phyloP scores from a whole-genome alignment of 495 filamentous ascomycete genomes.

The Penicillium antarcticum region DNA sequence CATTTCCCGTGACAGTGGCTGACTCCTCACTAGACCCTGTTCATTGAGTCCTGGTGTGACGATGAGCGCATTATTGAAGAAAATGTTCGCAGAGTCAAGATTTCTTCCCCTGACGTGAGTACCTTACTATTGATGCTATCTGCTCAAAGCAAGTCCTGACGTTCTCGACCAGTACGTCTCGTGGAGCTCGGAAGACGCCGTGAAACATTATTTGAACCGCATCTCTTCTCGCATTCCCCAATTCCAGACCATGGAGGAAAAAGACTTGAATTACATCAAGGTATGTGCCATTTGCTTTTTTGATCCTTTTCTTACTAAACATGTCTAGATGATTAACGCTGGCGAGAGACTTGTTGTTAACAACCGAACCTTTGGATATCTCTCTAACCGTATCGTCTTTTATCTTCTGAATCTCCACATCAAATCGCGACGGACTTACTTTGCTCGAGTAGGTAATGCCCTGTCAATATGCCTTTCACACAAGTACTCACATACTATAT shows the following conservation, averaged over 20 bases:
- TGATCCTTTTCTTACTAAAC: constrained; percentile 19
- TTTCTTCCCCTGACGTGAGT: constrained; percentile 90
- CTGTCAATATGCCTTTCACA: neutral
- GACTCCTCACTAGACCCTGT: constrained; percentile 66
- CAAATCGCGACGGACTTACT: constrained; percentile 89
- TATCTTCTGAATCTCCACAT: constrained; percentile 97
- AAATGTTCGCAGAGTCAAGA: constrained; percentile 96
- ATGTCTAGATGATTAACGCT: constrained; percentile 86
- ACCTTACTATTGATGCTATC: neutral
- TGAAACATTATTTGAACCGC: constrained; percentile 82
- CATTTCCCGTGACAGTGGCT: neutral
- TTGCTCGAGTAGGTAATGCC: constrained; percentile 64
- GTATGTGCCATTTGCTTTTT: constrained; percentile 23
- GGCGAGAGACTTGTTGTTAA: constrained; percentile 90
- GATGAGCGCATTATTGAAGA: constrained; percentile 93
- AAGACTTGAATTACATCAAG: constrained; percentile 93
- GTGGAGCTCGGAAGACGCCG: constrained; percentile 88
- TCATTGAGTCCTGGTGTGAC: constrained; percentile 93
- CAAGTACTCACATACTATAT: neutral
- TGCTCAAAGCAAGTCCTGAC: neutral
- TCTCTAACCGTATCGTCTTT: constrained; percentile 95
- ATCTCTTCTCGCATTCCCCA: constrained; percentile 90
- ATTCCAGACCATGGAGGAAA: constrained; percentile 95
- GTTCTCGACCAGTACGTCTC: constrained; percentile 63
- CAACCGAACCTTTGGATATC: constrained; percentile 91